phyloP scores from a whole-genome alignment of 1,139 yeast genomes.

The Yamadazyma diddensiae region DNA sequence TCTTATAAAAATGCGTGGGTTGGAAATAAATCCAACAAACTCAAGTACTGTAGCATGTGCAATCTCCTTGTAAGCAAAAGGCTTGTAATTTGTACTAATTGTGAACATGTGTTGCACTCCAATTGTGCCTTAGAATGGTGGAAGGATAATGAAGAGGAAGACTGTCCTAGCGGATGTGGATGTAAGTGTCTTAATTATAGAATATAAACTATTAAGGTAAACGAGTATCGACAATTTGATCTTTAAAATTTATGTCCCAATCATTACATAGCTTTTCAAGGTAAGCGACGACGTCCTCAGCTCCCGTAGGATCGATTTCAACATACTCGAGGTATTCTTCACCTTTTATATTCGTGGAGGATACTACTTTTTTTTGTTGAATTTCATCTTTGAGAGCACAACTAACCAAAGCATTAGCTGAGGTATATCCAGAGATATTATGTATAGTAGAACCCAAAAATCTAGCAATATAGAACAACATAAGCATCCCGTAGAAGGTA shows the following conservation, averaged over 20 bases:
- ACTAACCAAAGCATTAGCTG: slow-evolving; percentile 75
- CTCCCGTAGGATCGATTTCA: slow-evolving; percentile 61
- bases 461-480: slow-evolving; percentile 82
- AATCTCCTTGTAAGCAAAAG: slow-evolving; percentile 56
- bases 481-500: slow-evolving; percentile 81
- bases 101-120: slow-evolving; percentile 79
- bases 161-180: slow-evolving; percentile 92
- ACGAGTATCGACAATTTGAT: slow-evolving; percentile 64
- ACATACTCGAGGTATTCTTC: slow-evolving; percentile 55
- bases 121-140: slow-evolving; percentile 85
- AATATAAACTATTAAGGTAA: slow-evolving; percentile 14
- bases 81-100: slow-evolving; percentile 62
- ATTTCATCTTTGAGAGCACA: slow-evolving; percentile 37
- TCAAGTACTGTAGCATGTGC: slow-evolving; percentile 62
- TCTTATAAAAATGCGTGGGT: slow-evolving; percentile 33
- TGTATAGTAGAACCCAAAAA: slow-evolving; percentile 83
- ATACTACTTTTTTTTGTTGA: slow-evolving; percentile 67
- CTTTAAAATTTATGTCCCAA: slow-evolving; percentile 62
- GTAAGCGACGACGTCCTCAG: slow-evolving; percentile 59
- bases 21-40: slow-evolving; percentile 21
- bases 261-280: slow-evolving; percentile 51
- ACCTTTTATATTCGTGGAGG: slow-evolving; percentile 65
- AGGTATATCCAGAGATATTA: slow-evolving; percentile 81
- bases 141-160: slow-evolving; percentile 43
- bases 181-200: slow-evolving; percentile 49